A percentile compares a stretch with the other conserved stretches of the same genome.
Evolutionary conservation across 2,329 filamentous ascomycete genomes (phyloP).

Genomic region (Orbilia javanica): DNA sequence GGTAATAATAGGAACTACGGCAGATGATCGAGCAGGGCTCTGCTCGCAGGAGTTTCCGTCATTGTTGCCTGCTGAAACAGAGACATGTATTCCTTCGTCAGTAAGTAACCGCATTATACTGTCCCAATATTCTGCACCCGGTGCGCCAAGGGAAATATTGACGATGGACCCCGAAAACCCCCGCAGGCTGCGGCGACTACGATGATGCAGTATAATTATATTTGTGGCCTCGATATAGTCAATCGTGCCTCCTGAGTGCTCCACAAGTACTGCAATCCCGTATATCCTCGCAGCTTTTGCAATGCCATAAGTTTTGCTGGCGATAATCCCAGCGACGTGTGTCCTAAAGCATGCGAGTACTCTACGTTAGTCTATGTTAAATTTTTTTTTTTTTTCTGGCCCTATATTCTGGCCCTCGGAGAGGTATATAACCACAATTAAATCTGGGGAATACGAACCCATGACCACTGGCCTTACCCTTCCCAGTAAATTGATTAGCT

Average conservation of each 20-base stretch:
- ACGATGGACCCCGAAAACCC: slow-evolving; percentile 7
- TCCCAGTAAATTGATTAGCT: no score
- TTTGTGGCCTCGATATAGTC: no score
- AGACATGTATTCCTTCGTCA: neutral
- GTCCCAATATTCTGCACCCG: neutral
- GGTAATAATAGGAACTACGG: neutral
- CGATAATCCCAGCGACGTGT: neutral
- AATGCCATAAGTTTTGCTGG: neutral
- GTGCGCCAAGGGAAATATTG: neutral
- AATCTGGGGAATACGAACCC: neutral
- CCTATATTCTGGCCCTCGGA: no score
- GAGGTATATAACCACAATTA: no score
- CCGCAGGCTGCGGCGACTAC: neutral
- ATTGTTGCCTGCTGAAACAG: neutral
- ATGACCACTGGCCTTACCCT: no score
- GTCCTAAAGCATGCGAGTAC: neutral
- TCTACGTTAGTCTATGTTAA: no score
- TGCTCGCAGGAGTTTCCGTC: neutral
- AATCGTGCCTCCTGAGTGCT: no score
- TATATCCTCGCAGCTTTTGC: neutral
- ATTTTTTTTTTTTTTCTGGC: no score
- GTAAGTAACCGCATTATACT: neutral
- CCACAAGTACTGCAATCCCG: no score
- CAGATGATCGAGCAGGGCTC: neutral
- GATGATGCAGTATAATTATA: neutral